Percentiles rank a stretch among this genome's conserved stretches.
These are phyloP conservation scores for Coelastrella sp. DNA, from an alignment of 139 green algal species.

Conservation along the genomic window DNA sequence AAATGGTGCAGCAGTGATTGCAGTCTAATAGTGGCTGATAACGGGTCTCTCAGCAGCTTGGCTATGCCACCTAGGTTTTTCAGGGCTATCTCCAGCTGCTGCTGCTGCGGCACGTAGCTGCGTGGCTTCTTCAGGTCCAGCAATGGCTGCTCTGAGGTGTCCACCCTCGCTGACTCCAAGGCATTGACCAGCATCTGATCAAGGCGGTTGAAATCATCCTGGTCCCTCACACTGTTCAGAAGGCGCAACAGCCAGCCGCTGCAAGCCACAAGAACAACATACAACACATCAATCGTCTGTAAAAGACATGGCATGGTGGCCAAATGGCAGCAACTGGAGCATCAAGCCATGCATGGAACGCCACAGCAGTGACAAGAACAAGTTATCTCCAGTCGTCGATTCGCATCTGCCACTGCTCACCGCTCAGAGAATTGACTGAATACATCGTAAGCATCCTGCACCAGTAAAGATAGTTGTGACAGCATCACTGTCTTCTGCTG, in stretches of 20 bases:
- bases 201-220: conserved; percentile 46
- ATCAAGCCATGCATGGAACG: too few relatives aligned
- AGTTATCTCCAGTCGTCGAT: too few relatives aligned
- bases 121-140: conserved; percentile 11
- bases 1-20: conserved; percentile 32
- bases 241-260: conserved; percentile 48
- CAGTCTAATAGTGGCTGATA: conserved; percentile 27
- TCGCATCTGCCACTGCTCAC: conserved; percentile 12
- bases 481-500: conserved; percentile 24
- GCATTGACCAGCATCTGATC: conserved; percentile 39
- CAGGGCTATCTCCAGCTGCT: conserved; percentile 24
- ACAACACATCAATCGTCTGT: too few relatives aligned
- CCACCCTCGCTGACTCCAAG: background rate
- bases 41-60: background rate
- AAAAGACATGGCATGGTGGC: too few relatives aligned
- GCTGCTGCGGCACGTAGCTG: conserved; percentile 34
- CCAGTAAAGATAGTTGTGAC: conserved; percentile 27
- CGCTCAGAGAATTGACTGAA: conserved; percentile 46
- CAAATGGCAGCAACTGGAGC: too few relatives aligned
- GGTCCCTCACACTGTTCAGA: conserved; percentile 24
- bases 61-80: conserved; percentile 21
- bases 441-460: conserved; percentile 43
- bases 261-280: background rate
- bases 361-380: too few relatives aligned
- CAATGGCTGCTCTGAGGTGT: conserved; percentile 11